These are phyloP conservation scores for Gracilariopsis chorda DNA, from an alignment of 23 red algal species.

Conservation along the genomic window DNA sequence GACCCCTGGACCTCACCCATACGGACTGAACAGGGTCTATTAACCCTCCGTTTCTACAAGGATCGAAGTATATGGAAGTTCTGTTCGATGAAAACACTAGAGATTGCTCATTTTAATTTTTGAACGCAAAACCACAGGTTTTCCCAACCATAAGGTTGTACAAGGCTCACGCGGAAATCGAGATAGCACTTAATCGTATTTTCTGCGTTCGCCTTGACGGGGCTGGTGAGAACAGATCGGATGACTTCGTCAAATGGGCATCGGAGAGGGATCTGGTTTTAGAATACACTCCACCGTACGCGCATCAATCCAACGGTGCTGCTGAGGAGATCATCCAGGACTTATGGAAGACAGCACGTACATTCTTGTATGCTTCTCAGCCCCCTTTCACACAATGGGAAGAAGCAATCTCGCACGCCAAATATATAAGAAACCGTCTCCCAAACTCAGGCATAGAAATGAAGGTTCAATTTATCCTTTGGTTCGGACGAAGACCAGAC, in stretches of 20 bases:
- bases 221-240: not conserved
- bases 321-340: conserved; percentile 6
- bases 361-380: not conserved
- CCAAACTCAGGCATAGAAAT: not conserved
- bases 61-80: not conserved
- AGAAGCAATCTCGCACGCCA: not conserved
- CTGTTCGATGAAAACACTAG: not conserved
- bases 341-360: not conserved
- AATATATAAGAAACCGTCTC: not conserved
- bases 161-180: not conserved
- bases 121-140: not conserved
- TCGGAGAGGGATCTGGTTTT: not conserved
- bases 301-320: not conserved
- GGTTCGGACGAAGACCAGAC: not conserved
- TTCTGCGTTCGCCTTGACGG: not conserved
- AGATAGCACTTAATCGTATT: not conserved
- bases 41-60: not conserved
- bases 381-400: not conserved
- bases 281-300: conserved; percentile 15
- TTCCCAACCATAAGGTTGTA: not conserved
- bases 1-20: not conserved
- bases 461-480: not conserved
- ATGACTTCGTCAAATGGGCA: no score
- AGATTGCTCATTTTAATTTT: not conserved
- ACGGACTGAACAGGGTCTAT: not conserved